Evolutionary conservation across 1,139 yeast genomes (phyloP), one percentile per base, ranked within the genome.

Genomic region (Saccharomyces hybrid): DNA sequence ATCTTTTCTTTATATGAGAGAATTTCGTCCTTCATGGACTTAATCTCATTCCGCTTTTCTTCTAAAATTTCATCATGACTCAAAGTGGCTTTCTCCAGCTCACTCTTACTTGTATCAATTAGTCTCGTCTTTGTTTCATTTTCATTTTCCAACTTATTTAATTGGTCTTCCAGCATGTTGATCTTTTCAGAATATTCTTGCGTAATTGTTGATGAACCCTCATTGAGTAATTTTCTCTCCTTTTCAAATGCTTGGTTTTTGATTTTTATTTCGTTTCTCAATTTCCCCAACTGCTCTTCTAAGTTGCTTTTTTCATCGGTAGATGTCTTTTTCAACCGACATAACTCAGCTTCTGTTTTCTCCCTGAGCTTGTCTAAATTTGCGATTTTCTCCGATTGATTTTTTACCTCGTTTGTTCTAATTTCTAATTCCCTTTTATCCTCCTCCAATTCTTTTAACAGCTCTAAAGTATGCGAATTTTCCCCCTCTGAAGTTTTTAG

Each of bases 171-270:
- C 21, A 75, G 60, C 38, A 53, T 57, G 2, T 65, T 69, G n/a
- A 79, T 75, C 60, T 75, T 79, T 50, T 76, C 79, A 7, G 78
- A 71, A 58, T 79, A 80, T 55, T 78, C 80, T 60, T 76, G 71
- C 4, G 78, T 71, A 0, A 77, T 71, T 1, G 79, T 71, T 53
- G 79, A 82, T 0, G 86, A 80, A 54, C 71, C 78, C 58, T 78
- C 77, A 57, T 74, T 76, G 21, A 78, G 63, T 64, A 78, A 68
- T 9, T 70, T 73, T 52, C 84, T 68, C 62, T 81, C 85, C 47
- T 71, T 73, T 55, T 80, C 84, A 54, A 81, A 75, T 50, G 77
- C 83, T 51, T 70, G 62, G 0, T 64, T 63, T 57, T 76, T 80
- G 14, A 57, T 52, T 26, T 70, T 69, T n/a, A 76, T 53, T 5